Percentiles rank a stretch among this genome's conserved stretches.
Evolutionary conservation across 2,329 filamentous ascomycete species (phyloP).

Genomic region (Paecilomyces formosus): DNA sequence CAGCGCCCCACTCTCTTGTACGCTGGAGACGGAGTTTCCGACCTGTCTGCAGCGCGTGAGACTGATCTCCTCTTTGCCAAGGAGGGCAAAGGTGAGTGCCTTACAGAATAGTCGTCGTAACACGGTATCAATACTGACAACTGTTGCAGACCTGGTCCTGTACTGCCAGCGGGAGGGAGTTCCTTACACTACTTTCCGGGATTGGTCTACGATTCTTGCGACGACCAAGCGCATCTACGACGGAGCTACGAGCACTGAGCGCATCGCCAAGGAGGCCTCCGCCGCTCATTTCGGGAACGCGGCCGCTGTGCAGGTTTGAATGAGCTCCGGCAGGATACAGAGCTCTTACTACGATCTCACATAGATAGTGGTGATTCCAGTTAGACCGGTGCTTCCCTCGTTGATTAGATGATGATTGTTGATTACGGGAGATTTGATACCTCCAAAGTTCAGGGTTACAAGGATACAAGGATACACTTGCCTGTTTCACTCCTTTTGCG

Average conservation of each 20-base stretch:
- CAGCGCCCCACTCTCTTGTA: constrained; percentile 82
- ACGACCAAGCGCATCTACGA: constrained; percentile 71
- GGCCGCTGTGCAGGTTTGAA: constrained; percentile 3
- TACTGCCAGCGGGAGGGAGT: constrained; percentile 80
- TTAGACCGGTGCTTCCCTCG: background rate
- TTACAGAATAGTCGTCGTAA: constrained; percentile 1
- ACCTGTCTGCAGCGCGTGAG: constrained; percentile 84
- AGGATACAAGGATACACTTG: background rate
- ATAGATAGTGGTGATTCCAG: background rate
- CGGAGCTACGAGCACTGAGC: constrained; percentile 60
- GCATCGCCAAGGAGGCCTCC: constrained; percentile 51
- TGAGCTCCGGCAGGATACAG: background rate
- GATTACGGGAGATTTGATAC: background rate
- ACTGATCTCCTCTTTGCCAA: constrained; percentile 93
- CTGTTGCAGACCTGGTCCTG: constrained; percentile 63
- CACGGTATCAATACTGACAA: constrained; percentile 8
- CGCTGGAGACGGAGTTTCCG: constrained; percentile 88
- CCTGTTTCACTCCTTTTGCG: background rate
- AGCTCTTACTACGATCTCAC: background rate
- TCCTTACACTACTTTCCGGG: constrained; percentile 79
- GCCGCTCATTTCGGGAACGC: constrained; percentile 27
- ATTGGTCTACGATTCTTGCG: constrained; percentile 71
- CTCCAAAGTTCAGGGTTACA: background rate
- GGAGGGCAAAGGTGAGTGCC: constrained; percentile 64
- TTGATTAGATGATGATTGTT: background rate